Evolutionary conservation across 2,329 filamentous ascomycete genomes (phyloP).

Genomic region (Pezicula neosporulosa): DNA sequence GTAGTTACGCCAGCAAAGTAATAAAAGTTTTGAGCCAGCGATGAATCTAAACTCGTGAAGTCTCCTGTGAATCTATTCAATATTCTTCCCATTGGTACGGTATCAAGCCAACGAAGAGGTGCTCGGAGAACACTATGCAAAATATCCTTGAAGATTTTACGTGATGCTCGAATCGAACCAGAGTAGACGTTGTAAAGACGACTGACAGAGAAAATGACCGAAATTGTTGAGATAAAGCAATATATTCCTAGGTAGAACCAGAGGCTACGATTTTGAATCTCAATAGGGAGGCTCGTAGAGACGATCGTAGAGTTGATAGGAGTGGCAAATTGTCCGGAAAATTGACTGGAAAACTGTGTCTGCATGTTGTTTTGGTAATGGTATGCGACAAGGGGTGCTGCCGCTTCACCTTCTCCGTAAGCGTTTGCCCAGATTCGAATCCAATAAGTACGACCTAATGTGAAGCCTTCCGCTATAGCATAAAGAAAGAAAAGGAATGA

Average conservation of each 20-base stretch:
- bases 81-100: slow-evolving; percentile 69
- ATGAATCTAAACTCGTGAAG: slow-evolving; percentile 68
- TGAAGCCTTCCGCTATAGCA: slow-evolving; percentile 25
- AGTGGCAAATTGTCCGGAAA: slow-evolving; percentile 14
- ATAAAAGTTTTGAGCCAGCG: slow-evolving; percentile 58
- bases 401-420: slow-evolving; percentile 26
- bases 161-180: slow-evolving; percentile 63
- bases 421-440: slow-evolving; percentile 55
- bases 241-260: slow-evolving; percentile 66
- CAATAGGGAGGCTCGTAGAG: neutral
- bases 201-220: slow-evolving; percentile 42
- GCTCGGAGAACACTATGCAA: slow-evolving; percentile 64
- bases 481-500: slow-evolving; percentile 48
- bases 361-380: neutral
- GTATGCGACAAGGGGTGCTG: slow-evolving; percentile 2
- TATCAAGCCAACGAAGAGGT: slow-evolving; percentile 73
- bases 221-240: slow-evolving; percentile 52
- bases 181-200: slow-evolving; percentile 59
- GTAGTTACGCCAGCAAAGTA: slow-evolving; percentile 55
- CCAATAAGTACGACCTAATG: slow-evolving; percentile 54
- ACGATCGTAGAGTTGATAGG: neutral
- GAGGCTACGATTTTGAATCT: neutral
- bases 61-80: slow-evolving; percentile 75
- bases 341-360: slow-evolving; percentile 33
- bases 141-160: slow-evolving; percentile 61